Conservation (phyloP, 1,139 yeast species). For the Hyphopichia khmerensis region DNA sequence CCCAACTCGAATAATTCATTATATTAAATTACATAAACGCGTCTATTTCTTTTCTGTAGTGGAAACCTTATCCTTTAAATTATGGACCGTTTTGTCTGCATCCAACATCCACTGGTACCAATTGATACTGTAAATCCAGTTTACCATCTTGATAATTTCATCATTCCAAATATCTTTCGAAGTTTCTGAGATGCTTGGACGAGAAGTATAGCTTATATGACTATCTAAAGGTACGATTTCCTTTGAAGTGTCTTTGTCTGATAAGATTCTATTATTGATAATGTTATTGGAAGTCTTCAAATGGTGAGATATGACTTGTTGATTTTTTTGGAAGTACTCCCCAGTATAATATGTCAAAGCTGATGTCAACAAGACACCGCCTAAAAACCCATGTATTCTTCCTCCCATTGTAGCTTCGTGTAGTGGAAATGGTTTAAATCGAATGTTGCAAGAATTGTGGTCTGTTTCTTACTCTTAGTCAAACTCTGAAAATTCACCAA, state of each 20-base stretch:
- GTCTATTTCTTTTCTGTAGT: constrained; percentile 20
- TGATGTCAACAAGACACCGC: constrained; percentile 65
- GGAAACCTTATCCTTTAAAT: constrained; percentile 32
- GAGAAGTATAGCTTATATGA: constrained; percentile 25
- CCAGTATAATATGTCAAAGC: constrained; percentile 67
- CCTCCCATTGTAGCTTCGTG: constrained; percentile 56
- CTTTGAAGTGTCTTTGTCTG: constrained; percentile 35
- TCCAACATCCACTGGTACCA: constrained; percentile 46
- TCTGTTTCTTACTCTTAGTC: too few relatives aligned
- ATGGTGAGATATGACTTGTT: constrained; percentile 44
- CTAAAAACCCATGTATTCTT: constrained; percentile 68
- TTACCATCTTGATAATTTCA: constrained; percentile 65
- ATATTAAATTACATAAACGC: background rate
- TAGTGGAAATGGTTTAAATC: too few relatives aligned
- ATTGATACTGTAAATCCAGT: constrained; percentile 60
- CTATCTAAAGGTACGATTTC: constrained; percentile 42
- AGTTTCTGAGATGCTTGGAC: constrained; percentile 51
- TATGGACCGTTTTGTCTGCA: constrained; percentile 33
- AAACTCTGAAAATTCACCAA: too few relatives aligned
- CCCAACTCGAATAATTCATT: background rate
- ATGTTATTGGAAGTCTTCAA: constrained; percentile 49
- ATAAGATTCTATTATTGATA: constrained; percentile 49
- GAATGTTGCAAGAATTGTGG: background rate
- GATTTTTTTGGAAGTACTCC: constrained; percentile 52
- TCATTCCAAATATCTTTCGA: constrained; percentile 82